Evolutionary conservation across 1,139 yeast species (phyloP).

Genomic region (Debaryomyces subglobosus): DNA sequence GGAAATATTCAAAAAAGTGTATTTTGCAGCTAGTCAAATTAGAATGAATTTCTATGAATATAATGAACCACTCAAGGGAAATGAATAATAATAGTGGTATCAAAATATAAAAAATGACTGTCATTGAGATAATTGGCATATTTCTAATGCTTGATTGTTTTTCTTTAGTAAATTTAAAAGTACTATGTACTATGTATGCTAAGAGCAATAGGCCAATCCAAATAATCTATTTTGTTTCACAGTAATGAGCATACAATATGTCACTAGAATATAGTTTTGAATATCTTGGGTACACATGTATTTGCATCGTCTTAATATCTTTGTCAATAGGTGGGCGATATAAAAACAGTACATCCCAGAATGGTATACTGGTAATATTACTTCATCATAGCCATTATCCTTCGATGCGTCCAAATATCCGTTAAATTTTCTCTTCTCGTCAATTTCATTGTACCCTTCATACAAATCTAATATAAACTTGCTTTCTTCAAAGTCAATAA

Average conservation of each 20-base stretch:
- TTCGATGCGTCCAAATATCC: conserved; percentile 4
- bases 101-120: conserved; percentile 30
- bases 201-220: conserved; percentile 22
- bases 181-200: conserved; percentile 28
- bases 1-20: conserved; percentile 15
- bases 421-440: neutral
- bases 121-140: conserved; percentile 37
- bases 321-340: conserved; percentile 26
- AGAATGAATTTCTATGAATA: conserved; percentile 22
- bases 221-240: conserved; percentile 16
- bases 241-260: neutral
- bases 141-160: conserved; percentile 28
- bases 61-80: conserved; percentile 16
- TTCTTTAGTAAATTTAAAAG: conserved; percentile 31
- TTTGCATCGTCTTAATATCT: conserved; percentile 10
- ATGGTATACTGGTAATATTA: conserved; percentile 20
- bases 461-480: conserved; percentile 13
- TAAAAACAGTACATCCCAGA: conserved; percentile 39
- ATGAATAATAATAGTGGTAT: conserved; percentile 24
- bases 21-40: conserved; percentile 6
- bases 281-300: conserved; percentile 14
- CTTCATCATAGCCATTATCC: conserved; percentile 7
- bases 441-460: conserved; percentile 7
- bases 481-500: conserved; percentile 15
- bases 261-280: neutral